Percentiles rank a stretch among this genome's conserved stretches.
Conservation (phyloP, 305 asterid species). For the Rubia balearica region DNA sequence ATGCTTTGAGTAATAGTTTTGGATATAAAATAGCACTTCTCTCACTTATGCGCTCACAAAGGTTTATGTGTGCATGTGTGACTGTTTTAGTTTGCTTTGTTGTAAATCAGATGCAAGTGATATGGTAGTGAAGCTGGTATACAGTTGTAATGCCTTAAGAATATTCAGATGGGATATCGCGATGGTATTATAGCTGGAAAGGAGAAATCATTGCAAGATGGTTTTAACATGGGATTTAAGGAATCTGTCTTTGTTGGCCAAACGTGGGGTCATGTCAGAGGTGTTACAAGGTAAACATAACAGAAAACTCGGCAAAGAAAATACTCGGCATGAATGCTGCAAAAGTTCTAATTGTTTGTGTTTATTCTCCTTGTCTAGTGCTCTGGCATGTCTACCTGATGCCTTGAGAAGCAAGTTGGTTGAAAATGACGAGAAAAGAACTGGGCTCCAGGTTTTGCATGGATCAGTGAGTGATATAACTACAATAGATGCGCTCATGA, state of each 20-base stretch:
- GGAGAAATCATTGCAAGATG: conserved; percentile 77
- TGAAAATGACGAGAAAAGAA: conserved; percentile 50
- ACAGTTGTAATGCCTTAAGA: neutral
- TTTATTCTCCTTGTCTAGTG: conserved; percentile 26
- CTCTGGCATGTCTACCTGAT: conserved; percentile 50
- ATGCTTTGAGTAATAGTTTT: too few species aligned
- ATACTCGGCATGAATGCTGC: neutral
- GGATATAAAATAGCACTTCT: too few species aligned
- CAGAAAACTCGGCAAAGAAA: neutral
- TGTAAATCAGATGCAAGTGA: neutral
- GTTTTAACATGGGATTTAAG: conserved; percentile 68
- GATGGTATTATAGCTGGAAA: conserved; percentile 82
- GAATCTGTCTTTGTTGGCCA: conserved; percentile 56
- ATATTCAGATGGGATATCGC: conserved; percentile 21
- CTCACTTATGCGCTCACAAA: too few species aligned
- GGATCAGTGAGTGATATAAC: conserved; percentile 45
- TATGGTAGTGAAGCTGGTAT: neutral
- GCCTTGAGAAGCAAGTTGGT: conserved; percentile 50
- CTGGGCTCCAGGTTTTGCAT: conserved; percentile 36
- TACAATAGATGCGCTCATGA: conserved; percentile 44
- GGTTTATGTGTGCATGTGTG: neutral
- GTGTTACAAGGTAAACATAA: conserved; percentile 52
- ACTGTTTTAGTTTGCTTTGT: neutral
- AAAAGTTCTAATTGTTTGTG: neutral
- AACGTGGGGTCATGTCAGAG: conserved; percentile 71